These are phyloP conservation scores for Aspergillus hancockii DNA, from an alignment of 495 filamentous ascomycete genomes.

Conservation along the genomic window DNA sequence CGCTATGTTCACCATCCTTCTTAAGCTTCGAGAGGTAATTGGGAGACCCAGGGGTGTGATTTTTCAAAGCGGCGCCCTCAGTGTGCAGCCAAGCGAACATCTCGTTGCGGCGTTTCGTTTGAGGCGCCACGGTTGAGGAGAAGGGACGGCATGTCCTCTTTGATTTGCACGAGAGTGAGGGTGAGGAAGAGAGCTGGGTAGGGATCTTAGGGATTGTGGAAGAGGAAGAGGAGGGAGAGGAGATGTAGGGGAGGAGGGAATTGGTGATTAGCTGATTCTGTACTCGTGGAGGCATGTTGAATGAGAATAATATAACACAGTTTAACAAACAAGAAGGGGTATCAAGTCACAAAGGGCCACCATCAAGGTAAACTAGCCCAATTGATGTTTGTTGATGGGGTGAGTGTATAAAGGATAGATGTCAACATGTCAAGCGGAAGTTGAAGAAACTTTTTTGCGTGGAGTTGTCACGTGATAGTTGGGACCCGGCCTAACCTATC, in stretches of 20 bases:
- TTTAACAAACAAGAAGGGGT: not conserved
- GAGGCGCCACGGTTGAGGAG: slow-evolving; percentile 43
- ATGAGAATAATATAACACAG: not conserved
- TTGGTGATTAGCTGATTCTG: slow-evolving; percentile 41
- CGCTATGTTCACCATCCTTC: slow-evolving; percentile 19
- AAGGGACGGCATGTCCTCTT: slow-evolving; percentile 40
- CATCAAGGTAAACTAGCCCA: slow-evolving; percentile 9
- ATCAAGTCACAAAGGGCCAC: not conserved
- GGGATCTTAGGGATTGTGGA: slow-evolving; percentile 13
- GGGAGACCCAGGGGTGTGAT: slow-evolving; percentile 57
- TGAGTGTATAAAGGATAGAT: slow-evolving; percentile 14
- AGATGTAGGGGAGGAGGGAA: slow-evolving; percentile 41
- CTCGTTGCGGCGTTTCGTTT: slow-evolving; percentile 51
- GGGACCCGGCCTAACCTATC: not conserved
- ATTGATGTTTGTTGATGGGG: slow-evolving; percentile 24
- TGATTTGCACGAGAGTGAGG: slow-evolving; percentile 14
- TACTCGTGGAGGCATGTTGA: slow-evolving; percentile 48
- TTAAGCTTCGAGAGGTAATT: slow-evolving; percentile 60
- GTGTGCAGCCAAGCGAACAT: slow-evolving; percentile 72
- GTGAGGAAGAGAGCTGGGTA: slow-evolving; percentile 19
- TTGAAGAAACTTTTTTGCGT: slow-evolving; percentile 43
- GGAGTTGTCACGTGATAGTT: slow-evolving; percentile 28
- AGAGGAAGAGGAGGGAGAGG: slow-evolving; percentile 25
- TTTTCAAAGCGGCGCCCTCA: slow-evolving; percentile 55
- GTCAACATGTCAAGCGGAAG: not conserved